Base-by-base conservation (phyloP, 2,329 filamentous ascomycete genomes). In the Cryoendolithus antarcticus region DNA sequence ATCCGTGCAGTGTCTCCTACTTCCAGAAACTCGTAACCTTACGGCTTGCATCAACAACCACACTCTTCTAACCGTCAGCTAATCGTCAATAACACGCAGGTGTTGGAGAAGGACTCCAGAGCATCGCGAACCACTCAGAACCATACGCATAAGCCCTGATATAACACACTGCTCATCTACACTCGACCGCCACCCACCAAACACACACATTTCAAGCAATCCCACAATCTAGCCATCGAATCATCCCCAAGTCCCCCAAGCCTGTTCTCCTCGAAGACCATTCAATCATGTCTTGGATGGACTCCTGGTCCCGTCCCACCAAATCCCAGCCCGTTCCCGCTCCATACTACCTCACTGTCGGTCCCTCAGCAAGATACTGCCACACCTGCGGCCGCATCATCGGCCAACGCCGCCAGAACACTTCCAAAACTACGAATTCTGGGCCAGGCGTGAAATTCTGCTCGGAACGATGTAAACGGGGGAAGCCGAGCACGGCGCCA, bases 361-460 rank as follows among this genome's bases (percentile, higher is more conserved):
- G 62, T 2, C 15, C 9, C 11, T 34, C 38, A 9, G 34, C 38
- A 9, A 63, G 64, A 32, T 77, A 77, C 52, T 76, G 72, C 47
- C 66, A 68, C 44, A 67, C 68, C 9, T 78, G 73, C 46, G 73
- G 75, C 1, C 62, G 73, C 31, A 64, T 73, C 2, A 74, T 75
- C 30, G 65, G 7, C 4, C 10, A 35, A 38, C 40, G 43, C 35
- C 47, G 47, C 21, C 49, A 51, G 38, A 47, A 47, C 27, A 48
- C 45, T 11, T 44, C 55, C 5, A 50, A 55, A n/a, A 48, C 55
- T 19, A 49, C 56, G 32, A 55, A 49, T 11, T 49, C 55, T 1
- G 46, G 49, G 3, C 48, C 50, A 28, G 48, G 46, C 32, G 53
- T 65, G 27, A 75, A 74, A 44, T 78, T 75, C 59, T 77, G 74